Conservation (phyloP, 2,329 filamentous ascomycete genomes). For the Fonsecaea monophora region DNA sequence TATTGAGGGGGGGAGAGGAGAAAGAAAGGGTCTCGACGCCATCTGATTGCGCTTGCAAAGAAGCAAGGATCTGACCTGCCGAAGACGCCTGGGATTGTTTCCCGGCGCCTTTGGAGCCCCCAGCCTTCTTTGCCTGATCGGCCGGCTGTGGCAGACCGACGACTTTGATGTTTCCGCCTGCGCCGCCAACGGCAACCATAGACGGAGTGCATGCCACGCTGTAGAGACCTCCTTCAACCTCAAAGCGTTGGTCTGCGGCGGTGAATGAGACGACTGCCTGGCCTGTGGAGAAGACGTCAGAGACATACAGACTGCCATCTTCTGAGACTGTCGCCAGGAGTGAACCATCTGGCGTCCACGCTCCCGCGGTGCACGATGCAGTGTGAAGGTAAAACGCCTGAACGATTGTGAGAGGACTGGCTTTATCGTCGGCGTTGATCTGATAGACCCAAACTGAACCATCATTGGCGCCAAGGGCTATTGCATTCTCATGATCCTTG, state of each 20-base stretch:
- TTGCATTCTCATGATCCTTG: slow-evolving; percentile 73
- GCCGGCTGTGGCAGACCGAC: slow-evolving; percentile 75
- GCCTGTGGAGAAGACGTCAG: slow-evolving; percentile 77
- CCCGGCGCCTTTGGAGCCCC: slow-evolving; percentile 39
- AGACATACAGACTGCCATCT: slow-evolving; percentile 87
- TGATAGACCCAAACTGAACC: slow-evolving; percentile 96
- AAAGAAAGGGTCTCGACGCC: slow-evolving; percentile 78
- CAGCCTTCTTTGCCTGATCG: slow-evolving; percentile 58
- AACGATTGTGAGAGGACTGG: slow-evolving; percentile 75
- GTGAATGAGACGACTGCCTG: slow-evolving; percentile 79
- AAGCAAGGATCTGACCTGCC: slow-evolving; percentile 77
- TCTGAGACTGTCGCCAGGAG: slow-evolving; percentile 88
- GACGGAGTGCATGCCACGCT: slow-evolving; percentile 81
- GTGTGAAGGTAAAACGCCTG: slow-evolving; percentile 94
- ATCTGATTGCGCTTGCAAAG: slow-evolving; percentile 78
- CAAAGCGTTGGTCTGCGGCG: slow-evolving; percentile 83
- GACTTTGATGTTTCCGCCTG: slow-evolving; percentile 82
- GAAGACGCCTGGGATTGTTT: slow-evolving; percentile 50
- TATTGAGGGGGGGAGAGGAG: slow-evolving; percentile 64
- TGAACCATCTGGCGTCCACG: slow-evolving; percentile 87
- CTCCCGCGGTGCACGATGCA: slow-evolving; percentile 81
- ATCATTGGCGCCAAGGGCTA: slow-evolving; percentile 87
- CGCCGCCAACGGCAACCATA: slow-evolving; percentile 85
- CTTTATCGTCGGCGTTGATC: slow-evolving; percentile 70
- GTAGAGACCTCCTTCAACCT: slow-evolving; percentile 88